These are phyloP conservation scores for Hamamelis virginiana DNA, from an alignment of 164 flowering plant species.

Conservation along the genomic window DNA sequence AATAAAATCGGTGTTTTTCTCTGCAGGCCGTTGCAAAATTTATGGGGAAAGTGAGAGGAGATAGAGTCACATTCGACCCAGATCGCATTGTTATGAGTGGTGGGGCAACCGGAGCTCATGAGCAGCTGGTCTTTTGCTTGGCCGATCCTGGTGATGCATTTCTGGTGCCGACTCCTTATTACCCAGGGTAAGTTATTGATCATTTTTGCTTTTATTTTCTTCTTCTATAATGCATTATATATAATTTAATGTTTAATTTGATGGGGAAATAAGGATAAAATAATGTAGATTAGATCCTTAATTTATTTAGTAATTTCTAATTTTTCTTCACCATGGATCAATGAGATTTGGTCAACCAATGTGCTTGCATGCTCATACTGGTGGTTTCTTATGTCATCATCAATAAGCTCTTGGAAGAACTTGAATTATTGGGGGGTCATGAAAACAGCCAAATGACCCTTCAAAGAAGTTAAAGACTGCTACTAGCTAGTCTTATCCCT, in stretches of 20 bases:
- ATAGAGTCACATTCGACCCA: slow-evolving; percentile 58
- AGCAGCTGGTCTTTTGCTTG: slow-evolving; percentile 66
- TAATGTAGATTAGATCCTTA: not conserved
- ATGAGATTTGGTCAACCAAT: too few species aligned
- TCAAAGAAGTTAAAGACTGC: not conserved
- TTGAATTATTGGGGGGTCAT: slow-evolving; percentile 7
- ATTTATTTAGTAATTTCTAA: too few species aligned
- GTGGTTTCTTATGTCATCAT: not conserved
- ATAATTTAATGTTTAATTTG: not conserved
- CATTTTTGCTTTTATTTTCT: not conserved
- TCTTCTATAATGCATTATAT: not conserved
- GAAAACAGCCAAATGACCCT: not conserved
- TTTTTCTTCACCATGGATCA: too few species aligned
- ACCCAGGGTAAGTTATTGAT: slow-evolving; percentile 60
- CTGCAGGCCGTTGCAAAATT: slow-evolving; percentile 77
- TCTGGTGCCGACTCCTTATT: slow-evolving; percentile 80
- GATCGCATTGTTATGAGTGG: slow-evolving; percentile 87
- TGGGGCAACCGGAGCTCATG: slow-evolving; percentile 94
- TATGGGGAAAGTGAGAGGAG: slow-evolving; percentile 76
- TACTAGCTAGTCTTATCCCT: too few species aligned
- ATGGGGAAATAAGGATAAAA: not conserved
- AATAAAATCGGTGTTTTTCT: slow-evolving; percentile 1
- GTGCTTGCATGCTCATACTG: not conserved
- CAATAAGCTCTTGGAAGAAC: not conserved
- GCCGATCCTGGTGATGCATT: slow-evolving; percentile 92